phyloP scores from a whole-genome alignment of 306 rosid genomes.

The Arachis hypogaea region DNA sequence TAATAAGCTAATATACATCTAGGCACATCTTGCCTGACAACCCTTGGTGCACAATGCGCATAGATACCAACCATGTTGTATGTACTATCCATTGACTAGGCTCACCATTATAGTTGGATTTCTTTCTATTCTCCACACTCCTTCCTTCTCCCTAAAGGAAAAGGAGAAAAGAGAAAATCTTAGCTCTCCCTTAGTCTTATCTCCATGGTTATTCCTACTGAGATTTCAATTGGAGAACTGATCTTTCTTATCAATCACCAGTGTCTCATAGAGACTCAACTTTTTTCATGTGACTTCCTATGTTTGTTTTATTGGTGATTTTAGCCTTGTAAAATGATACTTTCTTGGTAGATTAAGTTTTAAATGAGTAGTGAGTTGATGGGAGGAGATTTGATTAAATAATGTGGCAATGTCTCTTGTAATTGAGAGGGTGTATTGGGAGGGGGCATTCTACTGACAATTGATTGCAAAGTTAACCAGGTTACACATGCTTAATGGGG shows the following conservation, averaged over 20 bases:
- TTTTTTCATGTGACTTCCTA: conserved; percentile 5
- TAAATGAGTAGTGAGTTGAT: conserved; percentile 18
- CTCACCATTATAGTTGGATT: conserved; percentile 6
- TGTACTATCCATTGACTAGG: not conserved
- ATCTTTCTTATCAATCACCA: not conserved
- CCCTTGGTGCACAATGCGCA: not conserved
- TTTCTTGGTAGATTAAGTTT: conserved; percentile 25
- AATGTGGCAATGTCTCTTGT: conserved; percentile 37
- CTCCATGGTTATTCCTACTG: not conserved
- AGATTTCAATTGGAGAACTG: conserved; percentile 24
- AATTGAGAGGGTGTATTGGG: conserved; percentile 33
- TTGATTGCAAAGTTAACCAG: conserved; percentile 25
- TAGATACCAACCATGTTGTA: conserved; percentile 1
- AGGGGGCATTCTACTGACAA: conserved; percentile 8
- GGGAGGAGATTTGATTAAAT: conserved; percentile 29
- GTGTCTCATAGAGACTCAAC: not conserved
- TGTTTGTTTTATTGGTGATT: conserved; percentile 24
- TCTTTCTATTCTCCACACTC: not conserved
- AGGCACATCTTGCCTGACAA: not conserved
- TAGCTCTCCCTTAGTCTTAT: not conserved
- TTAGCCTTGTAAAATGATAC: not conserved
- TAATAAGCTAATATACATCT: not conserved
- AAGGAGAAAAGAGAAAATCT: not conserved
- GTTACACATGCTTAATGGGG: conserved; percentile 21
- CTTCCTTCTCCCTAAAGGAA: not conserved